Percentiles rank a stretch among this genome's conserved stretches.
Conservation (phyloP, 2,329 filamentous ascomycete genomes). For the Pseudopyrenochaeta lycopersici region DNA sequence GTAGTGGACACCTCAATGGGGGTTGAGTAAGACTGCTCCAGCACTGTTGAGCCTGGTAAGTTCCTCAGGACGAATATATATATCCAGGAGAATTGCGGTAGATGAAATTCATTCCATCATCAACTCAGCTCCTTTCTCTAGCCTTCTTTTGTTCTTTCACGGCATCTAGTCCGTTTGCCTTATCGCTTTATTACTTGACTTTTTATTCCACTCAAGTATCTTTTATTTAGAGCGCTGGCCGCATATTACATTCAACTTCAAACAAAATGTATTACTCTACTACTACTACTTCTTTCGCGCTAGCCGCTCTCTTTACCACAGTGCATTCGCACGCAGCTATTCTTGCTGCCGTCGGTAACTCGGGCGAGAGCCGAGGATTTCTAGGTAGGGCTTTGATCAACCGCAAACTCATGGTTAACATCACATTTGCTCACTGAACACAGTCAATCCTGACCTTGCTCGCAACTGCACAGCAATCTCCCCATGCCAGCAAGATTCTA, state of each 20-base stretch:
- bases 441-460: constrained; percentile 44
- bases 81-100: constrained; percentile 7
- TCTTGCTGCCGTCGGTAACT: constrained; percentile 38
- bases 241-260: constrained; percentile 18
- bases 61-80: constrained; percentile 17
- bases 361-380: constrained; percentile 44
- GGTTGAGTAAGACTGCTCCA: constrained; percentile 6
- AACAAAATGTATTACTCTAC: constrained; percentile 36
- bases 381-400: constrained; percentile 18
- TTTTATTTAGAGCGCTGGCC: constrained; percentile 29
- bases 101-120: neutral
- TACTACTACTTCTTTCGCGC: constrained; percentile 35
- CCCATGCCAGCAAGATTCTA: constrained; percentile 50
- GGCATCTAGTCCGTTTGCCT: neutral
- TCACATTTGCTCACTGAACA: neutral
- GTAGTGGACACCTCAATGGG: constrained; percentile 29
- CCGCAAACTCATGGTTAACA: neutral
- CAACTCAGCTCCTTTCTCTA: constrained; percentile 3
- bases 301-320: constrained; percentile 39
- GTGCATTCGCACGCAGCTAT: constrained; percentile 45
- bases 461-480: constrained; percentile 49
- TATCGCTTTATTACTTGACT: constrained; percentile 8
- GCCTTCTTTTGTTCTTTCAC: neutral
- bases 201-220: constrained; percentile 23
- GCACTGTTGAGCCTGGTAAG: neutral